These are phyloP conservation scores for Moniliophthora roreri DNA, from an alignment of 1,284 basidiomycete species.

Conservation along the genomic window DNA sequence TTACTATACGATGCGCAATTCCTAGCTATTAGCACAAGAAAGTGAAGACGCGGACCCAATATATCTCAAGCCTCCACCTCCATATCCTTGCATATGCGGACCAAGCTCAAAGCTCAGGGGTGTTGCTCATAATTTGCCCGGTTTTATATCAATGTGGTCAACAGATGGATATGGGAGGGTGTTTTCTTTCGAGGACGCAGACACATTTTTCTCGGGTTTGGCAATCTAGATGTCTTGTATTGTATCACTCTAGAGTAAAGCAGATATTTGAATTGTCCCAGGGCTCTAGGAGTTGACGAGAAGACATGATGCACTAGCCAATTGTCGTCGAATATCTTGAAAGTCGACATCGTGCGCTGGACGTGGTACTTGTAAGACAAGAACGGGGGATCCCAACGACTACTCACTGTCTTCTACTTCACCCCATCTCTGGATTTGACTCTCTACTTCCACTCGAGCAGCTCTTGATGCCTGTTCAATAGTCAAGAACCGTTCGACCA, in stretches of 20 bases:
- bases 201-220: neutral
- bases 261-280: neutral
- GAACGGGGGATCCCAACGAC: conserved; percentile 6
- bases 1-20: neutral
- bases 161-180: conserved; percentile 33
- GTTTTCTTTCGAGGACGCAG: neutral
- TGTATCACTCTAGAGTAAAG: neutral
- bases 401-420: conserved; percentile 97
- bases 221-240: neutral
- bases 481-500: conserved; percentile 74
- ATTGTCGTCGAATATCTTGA: conserved; percentile 86
- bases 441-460: conserved; percentile 90
- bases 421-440: conserved; percentile 96
- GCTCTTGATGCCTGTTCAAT: conserved; percentile 87
- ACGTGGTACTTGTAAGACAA: conserved; percentile 9
- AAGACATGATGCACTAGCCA: conserved; percentile 72
- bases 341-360: conserved; percentile 96
- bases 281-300: conserved; percentile 31
- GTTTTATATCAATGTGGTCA: conserved; percentile 57
- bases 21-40: neutral
- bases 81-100: conserved; percentile 54
- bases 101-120: conserved; percentile 36
- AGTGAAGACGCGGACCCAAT: conserved; percentile 1
- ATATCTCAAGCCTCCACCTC: conserved; percentile 46
- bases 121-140: conserved; percentile 57